phyloP scores from a whole-genome alignment of 352 stramenopile species.

The Globisporangium cederbergense region DNA sequence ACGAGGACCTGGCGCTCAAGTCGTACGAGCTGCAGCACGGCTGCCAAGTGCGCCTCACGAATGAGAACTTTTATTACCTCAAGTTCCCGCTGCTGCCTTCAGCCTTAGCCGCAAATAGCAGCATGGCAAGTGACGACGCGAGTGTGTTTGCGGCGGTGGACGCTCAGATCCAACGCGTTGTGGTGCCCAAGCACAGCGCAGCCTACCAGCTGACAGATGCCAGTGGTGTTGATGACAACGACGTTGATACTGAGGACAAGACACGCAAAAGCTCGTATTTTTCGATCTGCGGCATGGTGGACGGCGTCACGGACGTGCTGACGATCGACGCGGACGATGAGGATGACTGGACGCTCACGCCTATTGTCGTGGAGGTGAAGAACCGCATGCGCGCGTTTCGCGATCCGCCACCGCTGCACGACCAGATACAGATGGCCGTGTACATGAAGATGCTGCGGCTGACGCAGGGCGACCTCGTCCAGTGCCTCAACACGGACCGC shows the following conservation, averaged over 20 bases:
- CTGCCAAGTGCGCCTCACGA: slow-evolving; percentile 51
- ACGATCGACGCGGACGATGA: slow-evolving; percentile 34
- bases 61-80: slow-evolving; percentile 67
- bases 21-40: slow-evolving; percentile 63
- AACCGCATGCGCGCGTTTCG: slow-evolving; percentile 67
- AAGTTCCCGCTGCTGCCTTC: slow-evolving; percentile 33
- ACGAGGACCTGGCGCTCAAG: slow-evolving; percentile 61
- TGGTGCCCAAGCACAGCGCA: slow-evolving; percentile 1
- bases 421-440: slow-evolving; percentile 75
- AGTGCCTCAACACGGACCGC: slow-evolving; percentile 52
- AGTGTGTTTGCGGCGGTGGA: slow-evolving; percentile 30
- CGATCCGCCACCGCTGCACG: slow-evolving; percentile 56
- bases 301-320: slow-evolving; percentile 61
- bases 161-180: slow-evolving; percentile 18
- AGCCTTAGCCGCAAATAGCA: neutral
- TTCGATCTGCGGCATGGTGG: slow-evolving; percentile 80
- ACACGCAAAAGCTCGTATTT: slow-evolving; percentile 31
- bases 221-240: neutral
- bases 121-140: neutral
- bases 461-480: slow-evolving; percentile 57
- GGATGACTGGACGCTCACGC: slow-evolving; percentile 58
- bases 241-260: slow-evolving; percentile 4
- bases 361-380: slow-evolving; percentile 74
- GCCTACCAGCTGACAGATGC: neutral
- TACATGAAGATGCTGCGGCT: slow-evolving; percentile 82